Conservation (phyloP, 208 protist species). For the Acanthamoeba pearcei region DNA sequence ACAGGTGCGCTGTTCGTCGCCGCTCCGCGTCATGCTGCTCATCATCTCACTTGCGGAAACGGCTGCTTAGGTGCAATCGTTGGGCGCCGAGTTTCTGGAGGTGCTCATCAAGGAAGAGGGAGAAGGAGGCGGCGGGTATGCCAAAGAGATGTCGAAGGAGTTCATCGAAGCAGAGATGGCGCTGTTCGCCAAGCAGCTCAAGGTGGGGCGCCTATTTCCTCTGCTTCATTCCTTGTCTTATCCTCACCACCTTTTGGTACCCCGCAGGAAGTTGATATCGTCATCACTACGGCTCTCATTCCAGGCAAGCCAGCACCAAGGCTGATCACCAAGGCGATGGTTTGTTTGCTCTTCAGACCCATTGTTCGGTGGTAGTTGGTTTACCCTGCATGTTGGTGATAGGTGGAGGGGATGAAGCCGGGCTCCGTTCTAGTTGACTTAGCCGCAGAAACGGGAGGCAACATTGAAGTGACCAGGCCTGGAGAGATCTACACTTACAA, state of each 20-base stretch:
- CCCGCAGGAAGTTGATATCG: conserved; percentile 92
- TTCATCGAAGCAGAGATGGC: conserved; percentile 93
- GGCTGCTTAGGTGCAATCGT: conserved; percentile 79
- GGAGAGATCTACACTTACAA: conserved; percentile 84
- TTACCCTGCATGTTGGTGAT: neutral
- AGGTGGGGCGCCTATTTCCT: neutral
- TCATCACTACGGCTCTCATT: conserved; percentile 96
- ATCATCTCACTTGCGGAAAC: neutral
- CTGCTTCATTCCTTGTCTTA: neutral
- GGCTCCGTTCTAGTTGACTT: conserved; percentile 95
- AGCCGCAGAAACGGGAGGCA: conserved; percentile 93
- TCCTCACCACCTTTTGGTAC: neutral
- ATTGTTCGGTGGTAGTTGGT: neutral
- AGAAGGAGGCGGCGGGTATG: conserved; percentile 91
- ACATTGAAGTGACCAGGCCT: conserved; percentile 91
- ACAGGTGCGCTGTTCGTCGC: conserved; percentile 85
- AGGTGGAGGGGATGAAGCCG: conserved; percentile 90
- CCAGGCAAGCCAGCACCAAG: conserved; percentile 92
- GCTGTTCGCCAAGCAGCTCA: conserved; percentile 90
- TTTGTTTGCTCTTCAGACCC: conserved; percentile 12
- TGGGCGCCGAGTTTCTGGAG: conserved; percentile 94
- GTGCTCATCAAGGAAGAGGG: conserved; percentile 90
- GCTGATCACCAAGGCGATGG: conserved; percentile 92
- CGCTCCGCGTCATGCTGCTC: neutral
- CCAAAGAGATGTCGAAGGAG: conserved; percentile 93